Base-by-base conservation (phyloP, 1,139 yeast genomes). In the Zygosaccharomyces sapae region DNA sequence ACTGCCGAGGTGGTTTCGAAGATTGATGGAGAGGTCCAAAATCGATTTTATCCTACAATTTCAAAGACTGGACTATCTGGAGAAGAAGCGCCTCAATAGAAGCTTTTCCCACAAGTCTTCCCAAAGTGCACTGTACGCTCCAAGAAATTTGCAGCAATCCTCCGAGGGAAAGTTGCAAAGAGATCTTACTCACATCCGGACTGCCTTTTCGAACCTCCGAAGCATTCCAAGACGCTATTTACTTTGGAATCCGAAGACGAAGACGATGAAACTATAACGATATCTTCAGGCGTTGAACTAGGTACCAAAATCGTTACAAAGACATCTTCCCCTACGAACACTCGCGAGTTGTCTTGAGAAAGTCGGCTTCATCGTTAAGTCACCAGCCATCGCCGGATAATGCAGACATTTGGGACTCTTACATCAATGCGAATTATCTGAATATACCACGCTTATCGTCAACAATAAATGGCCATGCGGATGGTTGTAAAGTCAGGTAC, bases 321-420 rank as follows among this genome's bases (percentile, higher is more conserved):
- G 90, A 86, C 62, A 83, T 87, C 39, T 82, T 85, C 63, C 83
- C 94, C 6, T 87, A 79, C 64, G 92, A 85, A 56, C 87, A 84
- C 59, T 77, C 90, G 5, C 69, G 95, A 49, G 96, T 87, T 13
- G 75, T 53, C 41, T 53, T 65, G 38, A 61, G 56, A 24, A 62
- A 61, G 41, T 56, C 56, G 4, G 22, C 50, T 1, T 41, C 47
- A 5, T 44, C 49, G 31, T 12, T 43, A 25, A 35, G 47, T 25
- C 60, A 55, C 8, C 35, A 45, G 4, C 43, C 43, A 13, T 41
- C 38, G 8, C 27, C 43, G 12, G 29, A 38, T 3, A 41, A 46
- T 27, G 24, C 33, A n/a, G 58, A 48, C 65, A 67, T 51, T 9
- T 47, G 53, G 34, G 62, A 65, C 42, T 76, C 73, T 50, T 79